Conservation (phyloP, 2,329 filamentous ascomycete genomes). For the Onygenales sp. region DNA sequence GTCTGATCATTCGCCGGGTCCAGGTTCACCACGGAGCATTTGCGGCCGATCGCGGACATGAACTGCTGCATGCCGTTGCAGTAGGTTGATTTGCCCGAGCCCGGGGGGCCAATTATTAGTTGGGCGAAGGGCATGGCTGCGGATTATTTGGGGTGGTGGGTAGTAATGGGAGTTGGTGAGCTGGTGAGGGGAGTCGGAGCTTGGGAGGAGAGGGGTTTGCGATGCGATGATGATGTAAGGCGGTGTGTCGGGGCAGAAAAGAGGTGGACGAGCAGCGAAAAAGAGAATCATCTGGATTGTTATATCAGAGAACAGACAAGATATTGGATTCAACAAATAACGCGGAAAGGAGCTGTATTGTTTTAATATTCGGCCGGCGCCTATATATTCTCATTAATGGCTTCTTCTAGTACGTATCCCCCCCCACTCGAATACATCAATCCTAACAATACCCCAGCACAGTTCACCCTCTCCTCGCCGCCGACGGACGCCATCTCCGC, state of each 20-base stretch:
- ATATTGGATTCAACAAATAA: background rate
- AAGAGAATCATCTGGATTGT: background rate
- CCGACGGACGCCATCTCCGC: slow-evolving; percentile 82
- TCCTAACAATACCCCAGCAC: slow-evolving; percentile 33
- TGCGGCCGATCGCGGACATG: slow-evolving; percentile 86
- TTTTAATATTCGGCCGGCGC: background rate
- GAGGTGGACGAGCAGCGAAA: background rate
- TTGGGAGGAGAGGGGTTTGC: background rate
- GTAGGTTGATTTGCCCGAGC: slow-evolving; percentile 93
- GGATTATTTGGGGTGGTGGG: too few relatives aligned
- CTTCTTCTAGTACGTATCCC: slow-evolving; percentile 1
- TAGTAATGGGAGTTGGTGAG: background rate
- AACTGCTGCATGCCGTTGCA: slow-evolving; percentile 99
- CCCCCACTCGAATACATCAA: background rate
- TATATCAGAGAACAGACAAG: background rate
- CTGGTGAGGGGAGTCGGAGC: background rate
- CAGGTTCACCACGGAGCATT: slow-evolving; percentile 91
- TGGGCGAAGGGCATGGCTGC: slow-evolving; percentile 52
- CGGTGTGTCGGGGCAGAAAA: background rate
- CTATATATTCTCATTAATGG: background rate
- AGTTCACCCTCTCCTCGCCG: slow-evolving; percentile 74
- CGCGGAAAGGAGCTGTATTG: background rate
- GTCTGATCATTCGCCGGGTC: slow-evolving; percentile 95
- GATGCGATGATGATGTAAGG: background rate
- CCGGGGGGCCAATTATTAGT: slow-evolving; percentile 86